Evolutionary conservation across 495 filamentous ascomycete genomes (phyloP).

Genomic region (Lepidopterella palustris): DNA sequence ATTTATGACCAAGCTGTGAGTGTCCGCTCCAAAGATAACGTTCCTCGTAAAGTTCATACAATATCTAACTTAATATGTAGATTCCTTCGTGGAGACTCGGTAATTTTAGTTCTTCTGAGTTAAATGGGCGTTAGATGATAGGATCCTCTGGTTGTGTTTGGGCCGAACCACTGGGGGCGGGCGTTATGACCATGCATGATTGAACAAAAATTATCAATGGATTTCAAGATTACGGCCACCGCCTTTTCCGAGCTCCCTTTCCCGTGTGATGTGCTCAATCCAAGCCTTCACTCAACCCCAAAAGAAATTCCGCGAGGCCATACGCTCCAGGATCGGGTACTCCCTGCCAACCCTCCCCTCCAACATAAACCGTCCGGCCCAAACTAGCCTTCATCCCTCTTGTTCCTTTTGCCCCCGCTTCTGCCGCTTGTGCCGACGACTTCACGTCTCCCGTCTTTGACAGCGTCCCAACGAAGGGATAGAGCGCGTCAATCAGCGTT

Average conservation of each 20-base stretch:
- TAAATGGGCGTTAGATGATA: constrained; percentile 35
- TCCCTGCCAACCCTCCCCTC: constrained; percentile 69
- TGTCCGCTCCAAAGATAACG: constrained; percentile 7
- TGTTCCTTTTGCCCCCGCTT: constrained; percentile 70
- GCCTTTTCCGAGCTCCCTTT: neutral
- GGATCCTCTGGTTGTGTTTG: neutral
- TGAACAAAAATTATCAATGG: neutral
- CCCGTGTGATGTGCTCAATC: neutral
- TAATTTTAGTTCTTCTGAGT: constrained; percentile 87
- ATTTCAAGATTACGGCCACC: neutral
- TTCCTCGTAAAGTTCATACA: neutral
- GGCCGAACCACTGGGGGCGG: neutral
- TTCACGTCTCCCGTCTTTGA: constrained; percentile 55
- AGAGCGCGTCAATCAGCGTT: constrained; percentile 83
- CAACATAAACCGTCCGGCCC: constrained; percentile 86
- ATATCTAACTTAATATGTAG: constrained; percentile 40
- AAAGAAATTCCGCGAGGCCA: constrained; percentile 74
- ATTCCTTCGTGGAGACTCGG: constrained; percentile 90
- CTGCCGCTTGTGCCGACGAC: constrained; percentile 67
- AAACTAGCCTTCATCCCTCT: constrained; percentile 87
- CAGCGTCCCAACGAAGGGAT: constrained; percentile 76
- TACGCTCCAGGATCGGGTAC: constrained; percentile 90
- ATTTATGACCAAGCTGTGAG: constrained; percentile 97
- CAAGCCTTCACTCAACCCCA: constrained; percentile 61
- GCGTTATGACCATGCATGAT: neutral